Percentiles rank a stretch among this genome's conserved stretches.
Evolutionary conservation across 2,329 filamentous ascomycete genomes (phyloP).

Genomic region (Waltergamsia citrina): DNA sequence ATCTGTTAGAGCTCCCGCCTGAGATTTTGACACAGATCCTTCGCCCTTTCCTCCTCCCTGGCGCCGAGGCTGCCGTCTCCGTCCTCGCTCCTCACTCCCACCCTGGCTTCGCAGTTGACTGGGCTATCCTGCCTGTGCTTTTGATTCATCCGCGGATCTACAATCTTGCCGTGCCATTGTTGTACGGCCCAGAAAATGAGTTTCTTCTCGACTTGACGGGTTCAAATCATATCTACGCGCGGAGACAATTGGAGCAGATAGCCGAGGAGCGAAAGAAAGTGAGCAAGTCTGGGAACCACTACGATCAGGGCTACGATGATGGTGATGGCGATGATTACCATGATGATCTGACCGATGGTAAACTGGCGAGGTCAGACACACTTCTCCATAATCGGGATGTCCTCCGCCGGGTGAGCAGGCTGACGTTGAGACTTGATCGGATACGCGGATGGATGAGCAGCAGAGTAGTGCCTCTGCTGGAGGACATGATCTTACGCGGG

Average conservation of each 20-base stretch:
- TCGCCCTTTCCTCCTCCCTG: conserved; percentile 15
- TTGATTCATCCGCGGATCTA: conserved; percentile 21
- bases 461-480: conserved; percentile 16
- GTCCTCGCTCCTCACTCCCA: conserved; percentile 11
- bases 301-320: too few species aligned
- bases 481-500: conserved; percentile 20
- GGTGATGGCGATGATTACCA: too few species aligned
- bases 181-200: conserved; percentile 18
- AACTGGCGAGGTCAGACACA: not conserved
- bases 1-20: conserved; percentile 22
- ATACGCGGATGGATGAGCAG: conserved; percentile 20
- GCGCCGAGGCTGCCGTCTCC: conserved; percentile 8
- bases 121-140: conserved; percentile 13
- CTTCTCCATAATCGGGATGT: conserved; percentile 6
- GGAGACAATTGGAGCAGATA: conserved; percentile 13
- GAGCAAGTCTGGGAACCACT: too few species aligned
- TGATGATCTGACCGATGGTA: too few species aligned
- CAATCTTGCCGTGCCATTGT: conserved; percentile 18
- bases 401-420: conserved; percentile 14
- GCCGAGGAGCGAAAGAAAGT: too few species aligned
- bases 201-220: conserved; percentile 19
- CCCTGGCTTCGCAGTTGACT: conserved; percentile 5
- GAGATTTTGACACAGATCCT: conserved; percentile 21
- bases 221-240: conserved; percentile 15
- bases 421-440: conserved; percentile 17